These are phyloP conservation scores for Ochetophila trinervis DNA, from an alignment of 306 rosid species.

Conservation along the genomic window DNA sequence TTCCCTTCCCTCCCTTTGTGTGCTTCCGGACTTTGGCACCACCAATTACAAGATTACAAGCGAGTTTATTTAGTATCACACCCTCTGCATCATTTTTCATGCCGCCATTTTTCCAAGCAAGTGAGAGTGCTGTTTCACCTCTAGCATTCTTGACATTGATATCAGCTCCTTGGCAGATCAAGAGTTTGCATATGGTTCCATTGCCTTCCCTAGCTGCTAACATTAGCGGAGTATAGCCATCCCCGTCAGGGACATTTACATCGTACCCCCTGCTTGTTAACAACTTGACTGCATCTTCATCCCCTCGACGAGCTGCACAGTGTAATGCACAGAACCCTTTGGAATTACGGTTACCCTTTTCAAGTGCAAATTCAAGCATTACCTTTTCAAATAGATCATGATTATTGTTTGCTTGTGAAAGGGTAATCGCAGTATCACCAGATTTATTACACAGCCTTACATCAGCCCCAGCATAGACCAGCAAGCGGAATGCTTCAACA, in stretches of 20 bases:
- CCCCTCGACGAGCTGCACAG: slow-evolving; percentile 85
- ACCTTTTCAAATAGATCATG: slow-evolving; percentile 74
- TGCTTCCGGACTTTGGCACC: slow-evolving; percentile 68
- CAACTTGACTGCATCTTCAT: slow-evolving; percentile 63
- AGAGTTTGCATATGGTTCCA: slow-evolving; percentile 55
- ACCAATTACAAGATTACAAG: slow-evolving; percentile 50
- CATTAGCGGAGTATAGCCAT: slow-evolving; percentile 86
- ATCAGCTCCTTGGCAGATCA: slow-evolving; percentile 65
- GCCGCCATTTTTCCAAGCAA: slow-evolving; percentile 47
- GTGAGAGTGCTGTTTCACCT: slow-evolving; percentile 75
- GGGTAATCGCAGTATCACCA: slow-evolving; percentile 70
- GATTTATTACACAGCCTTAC: slow-evolving; percentile 62
- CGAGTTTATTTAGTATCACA: slow-evolving; percentile 66
- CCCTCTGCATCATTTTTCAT: slow-evolving; percentile 43
- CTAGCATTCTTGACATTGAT: slow-evolving; percentile 43
- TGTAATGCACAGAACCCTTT: slow-evolving; percentile 87
- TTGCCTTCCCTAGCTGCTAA: slow-evolving; percentile 89
- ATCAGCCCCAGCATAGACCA: slow-evolving; percentile 86
- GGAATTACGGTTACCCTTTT: slow-evolving; percentile 61
- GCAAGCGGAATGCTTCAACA: slow-evolving; percentile 67
- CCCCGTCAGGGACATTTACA: slow-evolving; percentile 69
- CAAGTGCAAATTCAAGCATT: slow-evolving; percentile 83
- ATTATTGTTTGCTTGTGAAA: slow-evolving; percentile 52
- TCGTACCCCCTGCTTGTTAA: slow-evolving; percentile 75
- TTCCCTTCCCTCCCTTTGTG: slow-evolving; percentile 76